These are phyloP conservation scores for Coelastrella sp. DNA, from an alignment of 139 green algal species.

Conservation along the genomic window DNA sequence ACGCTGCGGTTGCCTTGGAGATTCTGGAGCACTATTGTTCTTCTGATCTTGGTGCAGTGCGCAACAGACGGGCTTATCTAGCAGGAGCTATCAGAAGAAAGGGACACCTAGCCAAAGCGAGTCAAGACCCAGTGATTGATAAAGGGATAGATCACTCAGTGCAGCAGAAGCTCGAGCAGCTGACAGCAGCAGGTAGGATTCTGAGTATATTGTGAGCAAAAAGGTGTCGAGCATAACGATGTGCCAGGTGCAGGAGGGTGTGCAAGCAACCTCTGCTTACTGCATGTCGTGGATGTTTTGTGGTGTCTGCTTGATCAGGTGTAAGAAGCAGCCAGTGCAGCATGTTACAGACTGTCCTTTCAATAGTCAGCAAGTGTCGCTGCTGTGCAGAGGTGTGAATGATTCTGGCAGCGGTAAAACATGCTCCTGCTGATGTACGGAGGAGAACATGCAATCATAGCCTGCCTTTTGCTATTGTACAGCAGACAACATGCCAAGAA, in stretches of 20 bases:
- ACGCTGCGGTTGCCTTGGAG: constrained; percentile 48
- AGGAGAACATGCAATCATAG: too few relatives aligned
- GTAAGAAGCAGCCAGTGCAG: too few relatives aligned
- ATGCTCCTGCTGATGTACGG: too few relatives aligned
- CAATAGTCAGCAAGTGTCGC: too few relatives aligned
- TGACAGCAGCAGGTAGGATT: not conserved
- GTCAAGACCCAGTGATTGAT: not conserved
- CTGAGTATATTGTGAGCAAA: not conserved
- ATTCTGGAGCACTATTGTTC: constrained; percentile 53
- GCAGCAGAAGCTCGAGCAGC: constrained; percentile 30
- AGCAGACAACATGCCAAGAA: too few relatives aligned
- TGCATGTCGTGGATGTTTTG: too few relatives aligned
- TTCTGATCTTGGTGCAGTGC: constrained; percentile 49
- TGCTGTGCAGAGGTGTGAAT: too few relatives aligned
- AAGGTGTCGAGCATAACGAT: not conserved
- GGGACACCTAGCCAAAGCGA: constrained; percentile 5
- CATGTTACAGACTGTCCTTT: too few relatives aligned
- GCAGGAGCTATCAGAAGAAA: constrained; percentile 34
- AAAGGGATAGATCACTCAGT: constrained; percentile 20
- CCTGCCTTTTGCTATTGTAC: too few relatives aligned
- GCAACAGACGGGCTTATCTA: constrained; percentile 58
- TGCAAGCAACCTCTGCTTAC: not conserved
- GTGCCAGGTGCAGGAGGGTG: not conserved
- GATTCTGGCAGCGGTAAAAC: too few relatives aligned
- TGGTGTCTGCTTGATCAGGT: too few relatives aligned